These are phyloP conservation scores for Mycena filopes DNA, from an alignment of 768 basidiomycete genomes.

Conservation along the genomic window DNA sequence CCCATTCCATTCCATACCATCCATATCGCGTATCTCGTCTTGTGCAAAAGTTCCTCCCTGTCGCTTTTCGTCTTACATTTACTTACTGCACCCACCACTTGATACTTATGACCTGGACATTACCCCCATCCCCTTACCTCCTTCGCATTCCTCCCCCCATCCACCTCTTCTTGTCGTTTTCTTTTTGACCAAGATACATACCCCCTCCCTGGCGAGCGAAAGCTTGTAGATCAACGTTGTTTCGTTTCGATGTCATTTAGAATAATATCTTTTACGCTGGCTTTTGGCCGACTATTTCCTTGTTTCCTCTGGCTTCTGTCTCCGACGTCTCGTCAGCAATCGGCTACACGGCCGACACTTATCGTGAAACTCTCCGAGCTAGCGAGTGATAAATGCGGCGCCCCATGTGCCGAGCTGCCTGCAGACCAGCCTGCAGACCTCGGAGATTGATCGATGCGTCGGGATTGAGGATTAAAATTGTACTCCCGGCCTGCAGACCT, in stretches of 20 bases:
- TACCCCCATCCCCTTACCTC: background rate
- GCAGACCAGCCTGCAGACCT: constrained; percentile 24
- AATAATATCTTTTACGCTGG: too few relatives aligned
- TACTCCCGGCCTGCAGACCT: constrained; percentile 7
- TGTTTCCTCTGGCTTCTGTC: background rate
- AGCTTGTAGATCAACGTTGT: too few relatives aligned
- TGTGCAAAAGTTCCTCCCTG: background rate
- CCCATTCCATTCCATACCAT: background rate
- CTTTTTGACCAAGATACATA: too few relatives aligned
- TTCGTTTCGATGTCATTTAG: too few relatives aligned
- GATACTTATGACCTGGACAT: constrained; percentile 3
- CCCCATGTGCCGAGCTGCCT: constrained; percentile 14
- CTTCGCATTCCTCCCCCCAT: background rate
- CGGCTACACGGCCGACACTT: too few relatives aligned
- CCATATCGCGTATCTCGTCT: background rate
- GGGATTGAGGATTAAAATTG: constrained; percentile 5
- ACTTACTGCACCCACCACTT: constrained; percentile 3
- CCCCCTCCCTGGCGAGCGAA: too few relatives aligned
- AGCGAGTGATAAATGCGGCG: constrained; percentile 5
- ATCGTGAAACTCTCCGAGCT: background rate
- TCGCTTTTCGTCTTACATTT: background rate
- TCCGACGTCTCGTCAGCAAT: too few relatives aligned
- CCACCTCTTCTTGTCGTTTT: too few relatives aligned
- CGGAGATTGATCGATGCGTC: constrained; percentile 5
- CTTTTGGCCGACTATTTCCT: too few relatives aligned